Evolutionary conservation across 768 basidiomycete genomes (phyloP), one percentile per base, ranked within the genome.

Genomic region (Leucocoprinus leucothites): DNA sequence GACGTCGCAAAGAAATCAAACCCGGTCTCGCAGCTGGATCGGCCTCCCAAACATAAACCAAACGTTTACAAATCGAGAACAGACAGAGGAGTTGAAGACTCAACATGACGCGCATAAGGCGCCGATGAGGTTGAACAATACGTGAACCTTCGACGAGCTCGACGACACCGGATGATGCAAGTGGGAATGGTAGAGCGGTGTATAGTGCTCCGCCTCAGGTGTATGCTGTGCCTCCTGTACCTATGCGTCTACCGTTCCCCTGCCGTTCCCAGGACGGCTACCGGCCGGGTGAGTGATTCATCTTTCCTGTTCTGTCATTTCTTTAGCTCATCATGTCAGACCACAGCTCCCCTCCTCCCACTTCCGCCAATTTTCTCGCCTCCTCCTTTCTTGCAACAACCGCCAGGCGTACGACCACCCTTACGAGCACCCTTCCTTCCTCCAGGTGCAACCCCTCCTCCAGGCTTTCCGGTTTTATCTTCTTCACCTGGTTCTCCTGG

Each of bases 1-100:
- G 92, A 67, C 88, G 93, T 50, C 86, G 91, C 60, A 97, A 97
- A 67, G 95, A 96, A 69, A 89, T 92, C 59, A 94, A 98, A 67
- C 82, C 93, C 3, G 95, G 97, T 28, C 81, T 94, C 22, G 80
- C 83, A 16, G 85, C 89, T 1, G 91, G 90, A 4, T 82, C 87
- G 6, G 93, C 91, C 59, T 86, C 88, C 13, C 87, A 91, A 53
- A 89, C 89, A 1, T 88, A 82, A 40, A 78, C 85, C 3, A 94
- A 95, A 70, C 81, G 91, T 18, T 87, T 91, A 19, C 90, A 90
- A 69, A 75, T 84, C 24, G 88, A 91, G 60, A 91, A 93, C 63
- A 79, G 82, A 2, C 78, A 62, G 88, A 89, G 0, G 91, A 98
- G 63, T 79, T 98, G 16, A 82, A 81, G 57, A 85, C 87, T 0